phyloP scores from a whole-genome alignment of 352 stramenopile genomes.

The Globisporangium paroecandrum region DNA sequence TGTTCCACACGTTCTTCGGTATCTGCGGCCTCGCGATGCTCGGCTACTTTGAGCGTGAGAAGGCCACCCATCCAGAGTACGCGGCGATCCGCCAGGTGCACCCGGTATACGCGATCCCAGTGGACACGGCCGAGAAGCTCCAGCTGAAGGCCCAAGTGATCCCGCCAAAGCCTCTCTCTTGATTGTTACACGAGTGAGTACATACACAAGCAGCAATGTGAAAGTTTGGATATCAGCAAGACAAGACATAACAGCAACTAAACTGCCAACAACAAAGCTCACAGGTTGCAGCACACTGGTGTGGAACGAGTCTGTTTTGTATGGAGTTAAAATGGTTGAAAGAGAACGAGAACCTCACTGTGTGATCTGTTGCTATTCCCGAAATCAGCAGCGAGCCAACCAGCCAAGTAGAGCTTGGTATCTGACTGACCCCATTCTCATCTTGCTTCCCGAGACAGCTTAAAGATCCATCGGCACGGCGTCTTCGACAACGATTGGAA shows the following conservation, averaged over 20 bases:
- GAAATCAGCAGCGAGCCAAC: not conserved
- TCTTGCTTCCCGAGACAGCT: constrained; percentile 15
- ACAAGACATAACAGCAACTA: no score
- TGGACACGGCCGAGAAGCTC: constrained; percentile 88
- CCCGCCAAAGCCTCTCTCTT: constrained; percentile 14
- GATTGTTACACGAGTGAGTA: not conserved
- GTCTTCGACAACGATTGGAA: constrained; percentile 71
- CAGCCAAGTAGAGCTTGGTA: not conserved
- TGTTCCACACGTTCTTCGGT: constrained; percentile 99
- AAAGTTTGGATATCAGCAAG: not conserved
- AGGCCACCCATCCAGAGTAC: constrained; percentile 50
- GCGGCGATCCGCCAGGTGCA: constrained; percentile 87
- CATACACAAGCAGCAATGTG: not conserved
- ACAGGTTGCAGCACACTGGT: no score
- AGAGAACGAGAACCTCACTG: no score
- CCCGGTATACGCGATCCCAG: constrained; percentile 93
- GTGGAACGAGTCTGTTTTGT: no score
- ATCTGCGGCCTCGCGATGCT: constrained; percentile 94
- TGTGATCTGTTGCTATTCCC: no score
- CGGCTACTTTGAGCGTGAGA: constrained; percentile 86
- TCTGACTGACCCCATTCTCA: not conserved
- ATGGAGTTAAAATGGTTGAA: no score
- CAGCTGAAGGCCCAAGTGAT: constrained; percentile 79
- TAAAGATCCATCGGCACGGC: constrained; percentile 79
- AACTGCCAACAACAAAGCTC: no score